Base-by-base conservation (phyloP, 805 yeast genomes). In the Debaryomyces hansenii region DNA sequence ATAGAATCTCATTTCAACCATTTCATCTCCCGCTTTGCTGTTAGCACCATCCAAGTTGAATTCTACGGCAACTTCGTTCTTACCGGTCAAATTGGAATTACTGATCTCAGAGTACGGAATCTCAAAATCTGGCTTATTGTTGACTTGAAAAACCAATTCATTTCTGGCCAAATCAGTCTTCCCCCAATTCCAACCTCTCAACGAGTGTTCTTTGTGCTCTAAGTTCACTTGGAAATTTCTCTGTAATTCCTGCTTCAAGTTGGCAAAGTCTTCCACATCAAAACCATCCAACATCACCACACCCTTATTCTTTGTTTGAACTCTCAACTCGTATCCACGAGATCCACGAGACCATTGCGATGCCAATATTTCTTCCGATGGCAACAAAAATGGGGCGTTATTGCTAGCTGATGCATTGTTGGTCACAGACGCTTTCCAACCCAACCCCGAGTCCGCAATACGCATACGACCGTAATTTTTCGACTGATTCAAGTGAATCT, bases 141-240 rank as follows among this genome's bases (percentile, higher is more conserved):
- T 87, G 18, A 91, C 84, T 47, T 84, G 82, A 68, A 94, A 91
- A 24, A 89, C 81, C 64, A 94, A 74, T 66, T 94, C 99, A 57
- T 90, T 88, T 64, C 96, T 81, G 16, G 96, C 96, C 62, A 94
- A 80, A 63, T 91, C 96, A 12, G 92, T 77, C 53, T 85, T 83
- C 45, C 99, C 99, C 99, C 99, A 94, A 68, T 94, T 94, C 99
- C 99, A 94, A 28, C 99, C 99, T 70, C 97, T 82, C 53, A 94
- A 72, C 4, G 97, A 87, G 67, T 94, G 99, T 58, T 92, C 98
- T 58, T 78, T 82, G 51, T 79, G 85, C 57, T 94, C 98, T 48
- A 94, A 75, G 46, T 80, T 79, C 37, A 88, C 72, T 44, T 69
- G 74, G 66, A 90, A 89, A 59, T 86, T 80, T 55, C 90, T 76